A percentile compares a stretch with the other conserved stretches of the same genome.
Evolutionary conservation across 208 protist genomes (phyloP).

Genomic region (Leptomonas pyrrhocoris): DNA sequence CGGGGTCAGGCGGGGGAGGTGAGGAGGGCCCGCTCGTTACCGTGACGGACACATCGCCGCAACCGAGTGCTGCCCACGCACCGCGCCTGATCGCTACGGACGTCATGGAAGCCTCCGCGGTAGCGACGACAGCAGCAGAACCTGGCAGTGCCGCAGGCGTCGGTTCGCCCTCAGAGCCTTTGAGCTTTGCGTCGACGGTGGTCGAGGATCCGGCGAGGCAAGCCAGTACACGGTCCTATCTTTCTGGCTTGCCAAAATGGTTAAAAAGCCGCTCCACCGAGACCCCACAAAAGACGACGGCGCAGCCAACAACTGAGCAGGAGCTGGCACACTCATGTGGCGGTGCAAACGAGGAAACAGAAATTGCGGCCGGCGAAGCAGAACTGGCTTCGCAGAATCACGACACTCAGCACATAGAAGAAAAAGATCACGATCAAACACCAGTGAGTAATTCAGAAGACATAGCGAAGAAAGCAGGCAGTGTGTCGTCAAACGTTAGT

Average conservation of each 20-base stretch:
- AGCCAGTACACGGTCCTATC: not conserved
- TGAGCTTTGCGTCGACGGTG: not conserved
- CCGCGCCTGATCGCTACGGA: not conserved
- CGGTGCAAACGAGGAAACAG: too few species aligned
- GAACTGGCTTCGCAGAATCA: too few species aligned
- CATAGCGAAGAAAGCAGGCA: not conserved
- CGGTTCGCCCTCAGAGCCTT: not conserved
- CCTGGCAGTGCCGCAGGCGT: not conserved
- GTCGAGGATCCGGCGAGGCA: not conserved
- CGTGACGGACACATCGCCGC: not conserved
- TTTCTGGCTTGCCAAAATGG: constrained; percentile 15
- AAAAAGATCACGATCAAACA: too few species aligned
- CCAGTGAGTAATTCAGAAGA: not conserved
- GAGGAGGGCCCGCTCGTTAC: not conserved
- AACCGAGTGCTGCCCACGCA: not conserved
- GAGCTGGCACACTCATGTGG: too few species aligned
- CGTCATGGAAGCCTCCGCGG: not conserved
- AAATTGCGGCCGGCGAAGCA: too few species aligned
- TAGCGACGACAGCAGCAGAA: not conserved
- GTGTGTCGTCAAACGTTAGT: not conserved
- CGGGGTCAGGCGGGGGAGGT: not conserved
- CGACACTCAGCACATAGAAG: too few species aligned
- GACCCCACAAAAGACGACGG: not conserved
- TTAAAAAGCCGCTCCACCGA: constrained; percentile 4
- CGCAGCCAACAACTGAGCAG: not conserved